Conservation (phyloP, 495 filamentous ascomycete genomes). For the Geopyxis carbonaria region DNA sequence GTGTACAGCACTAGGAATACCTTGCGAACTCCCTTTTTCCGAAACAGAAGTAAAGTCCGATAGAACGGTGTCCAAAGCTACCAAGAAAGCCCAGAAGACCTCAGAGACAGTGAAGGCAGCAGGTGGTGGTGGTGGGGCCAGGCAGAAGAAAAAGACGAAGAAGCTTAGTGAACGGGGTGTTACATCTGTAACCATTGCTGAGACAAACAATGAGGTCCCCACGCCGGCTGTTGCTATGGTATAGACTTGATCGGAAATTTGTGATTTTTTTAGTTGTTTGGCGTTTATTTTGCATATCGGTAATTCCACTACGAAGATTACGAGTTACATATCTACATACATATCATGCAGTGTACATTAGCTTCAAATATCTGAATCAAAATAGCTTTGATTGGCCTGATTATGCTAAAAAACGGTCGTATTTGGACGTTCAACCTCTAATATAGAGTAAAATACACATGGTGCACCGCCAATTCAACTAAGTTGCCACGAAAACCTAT, state of each 20-base stretch:
- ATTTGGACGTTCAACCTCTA: no score
- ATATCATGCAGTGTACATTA: no score
- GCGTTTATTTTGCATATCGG: no score
- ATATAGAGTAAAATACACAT: no score
- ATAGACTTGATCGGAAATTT: no score
- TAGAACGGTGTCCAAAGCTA: conserved; percentile 9
- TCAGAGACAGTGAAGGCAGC: conserved; percentile 17
- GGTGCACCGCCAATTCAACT: no score
- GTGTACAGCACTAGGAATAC: conserved; percentile 40
- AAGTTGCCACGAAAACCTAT: no score
- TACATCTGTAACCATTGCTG: not conserved
- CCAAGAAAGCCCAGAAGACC: conserved; percentile 15
- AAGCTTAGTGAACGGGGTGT: conserved; percentile 15
- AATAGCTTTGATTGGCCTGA: not conserved
- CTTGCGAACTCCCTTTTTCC: conserved; percentile 5
- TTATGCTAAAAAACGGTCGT: no score
- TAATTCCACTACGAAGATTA: no score
- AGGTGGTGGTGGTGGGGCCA: conserved; percentile 5
- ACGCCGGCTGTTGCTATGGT: no score
- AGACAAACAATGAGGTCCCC: not conserved
- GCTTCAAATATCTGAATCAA: not conserved
- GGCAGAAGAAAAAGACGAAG: conserved; percentile 6
- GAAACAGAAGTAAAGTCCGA: not conserved
- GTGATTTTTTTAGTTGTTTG: no score
- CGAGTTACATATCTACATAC: no score